phyloP scores from a whole-genome alignment of 1,284 basidiomycete species.

The Amylostereum areolatum region DNA sequence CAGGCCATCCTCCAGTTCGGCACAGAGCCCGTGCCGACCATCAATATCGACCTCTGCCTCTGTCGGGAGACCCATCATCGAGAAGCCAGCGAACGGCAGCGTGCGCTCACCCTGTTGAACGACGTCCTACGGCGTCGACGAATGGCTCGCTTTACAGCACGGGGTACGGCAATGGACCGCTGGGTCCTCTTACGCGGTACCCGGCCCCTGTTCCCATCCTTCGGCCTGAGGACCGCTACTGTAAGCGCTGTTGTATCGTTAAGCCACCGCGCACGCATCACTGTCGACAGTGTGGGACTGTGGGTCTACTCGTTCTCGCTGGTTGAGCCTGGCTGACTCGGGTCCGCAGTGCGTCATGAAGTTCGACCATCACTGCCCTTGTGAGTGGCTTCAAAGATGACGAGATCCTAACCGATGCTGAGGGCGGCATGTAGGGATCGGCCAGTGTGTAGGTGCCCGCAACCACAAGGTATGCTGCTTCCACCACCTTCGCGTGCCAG shows the following conservation, averaged over 20 bases:
- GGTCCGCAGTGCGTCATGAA: slow-evolving; percentile 55
- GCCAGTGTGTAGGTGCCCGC: slow-evolving; percentile 76
- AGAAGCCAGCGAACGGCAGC: no score
- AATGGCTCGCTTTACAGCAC: neutral
- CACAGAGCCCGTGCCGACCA: no score
- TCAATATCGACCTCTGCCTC: no score
- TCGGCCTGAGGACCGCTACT: slow-evolving; percentile 54
- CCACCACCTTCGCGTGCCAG: neutral
- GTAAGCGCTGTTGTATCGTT: slow-evolving; percentile 46
- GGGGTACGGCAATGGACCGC: neutral
- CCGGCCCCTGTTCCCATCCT: slow-evolving; percentile 45
- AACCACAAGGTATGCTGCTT: slow-evolving; percentile 58
- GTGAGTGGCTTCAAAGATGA: slow-evolving; percentile 28
- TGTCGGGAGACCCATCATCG: no score
- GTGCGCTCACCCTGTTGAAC: no score
- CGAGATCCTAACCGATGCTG: neutral
- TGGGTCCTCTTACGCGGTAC: slow-evolving; percentile 23
- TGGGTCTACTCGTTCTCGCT: slow-evolving; percentile 25
- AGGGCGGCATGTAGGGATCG: slow-evolving; percentile 49
- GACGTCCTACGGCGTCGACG: no score
- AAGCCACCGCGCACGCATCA: slow-evolving; percentile 74
- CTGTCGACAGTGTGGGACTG: slow-evolving; percentile 67
- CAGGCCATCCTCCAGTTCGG: neutral
- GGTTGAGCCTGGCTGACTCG: neutral
- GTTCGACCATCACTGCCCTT: slow-evolving; percentile 77